Percentiles rank a stretch among this genome's conserved stretches.
phyloP scores from a whole-genome alignment of 2,329 filamentous ascomycete genomes.

The Nigrospora osmanthi region DNA sequence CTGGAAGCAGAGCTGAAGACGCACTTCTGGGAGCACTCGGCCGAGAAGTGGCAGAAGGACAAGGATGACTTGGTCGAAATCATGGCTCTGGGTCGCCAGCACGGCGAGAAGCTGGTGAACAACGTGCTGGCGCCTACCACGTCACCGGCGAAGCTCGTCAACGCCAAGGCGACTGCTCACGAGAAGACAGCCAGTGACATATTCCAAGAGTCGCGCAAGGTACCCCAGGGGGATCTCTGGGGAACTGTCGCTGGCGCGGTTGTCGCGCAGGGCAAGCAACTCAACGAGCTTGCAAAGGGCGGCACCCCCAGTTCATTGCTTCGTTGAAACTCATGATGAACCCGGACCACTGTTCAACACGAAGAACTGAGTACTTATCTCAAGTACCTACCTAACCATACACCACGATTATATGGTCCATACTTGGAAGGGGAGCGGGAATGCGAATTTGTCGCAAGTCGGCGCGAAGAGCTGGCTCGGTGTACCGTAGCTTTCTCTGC shows the following conservation, averaged over 20 bases:
- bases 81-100: conserved; percentile 19
- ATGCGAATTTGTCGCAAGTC: no score
- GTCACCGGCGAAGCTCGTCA: conserved; percentile 7
- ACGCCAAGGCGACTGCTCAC: conserved; percentile 11
- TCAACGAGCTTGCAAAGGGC: conserved; percentile 12
- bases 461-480: no score
- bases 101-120: conserved; percentile 22
- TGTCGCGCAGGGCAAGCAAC: conserved; percentile 13
- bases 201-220: conserved; percentile 19
- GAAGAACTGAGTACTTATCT: background rate
- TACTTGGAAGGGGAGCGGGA: no score
- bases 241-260: conserved; percentile 15
- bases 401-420: no score
- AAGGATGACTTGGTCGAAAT: conserved; percentile 21
- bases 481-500: no score
- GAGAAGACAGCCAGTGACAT: conserved; percentile 18
- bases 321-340: background rate
- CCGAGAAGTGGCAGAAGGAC: conserved; percentile 23
- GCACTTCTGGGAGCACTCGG: conserved; percentile 8
- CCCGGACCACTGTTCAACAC: background rate
- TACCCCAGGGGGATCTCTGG: conserved; percentile 14
- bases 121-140: conserved; percentile 12
- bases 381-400: background rate
- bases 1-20: background rate
- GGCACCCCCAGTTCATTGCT: background rate